Base-by-base conservation (phyloP, 2,329 filamentous ascomycete species). In the Neofusicoccum umdonicola region DNA sequence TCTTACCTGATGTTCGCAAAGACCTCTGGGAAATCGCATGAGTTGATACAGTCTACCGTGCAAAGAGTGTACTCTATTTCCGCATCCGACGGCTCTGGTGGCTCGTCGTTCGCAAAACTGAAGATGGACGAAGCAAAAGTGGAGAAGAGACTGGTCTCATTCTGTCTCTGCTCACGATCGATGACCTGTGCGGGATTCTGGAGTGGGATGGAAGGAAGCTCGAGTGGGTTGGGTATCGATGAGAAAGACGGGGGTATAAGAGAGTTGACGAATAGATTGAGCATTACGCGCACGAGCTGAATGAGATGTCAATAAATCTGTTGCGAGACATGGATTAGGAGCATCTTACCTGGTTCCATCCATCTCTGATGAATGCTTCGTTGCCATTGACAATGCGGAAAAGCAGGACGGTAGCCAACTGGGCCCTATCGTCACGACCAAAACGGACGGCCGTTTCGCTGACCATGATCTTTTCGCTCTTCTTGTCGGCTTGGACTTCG, bases 51-150 rank as follows among this genome's bases (percentile, higher is more conserved):
- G 75, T 98, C 95, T 2, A 97, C 91, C 0, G 95, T 94, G 74
- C 91, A 95, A 9, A 99, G 82, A 0, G 95, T 98, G 74, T 95
- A 97, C 72, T 99, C 95, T 35, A 99, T 84, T 76, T 99, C 95
- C 74, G 98, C 94, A 68, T 98, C 93, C 1, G 95, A 98, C 2
- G 95, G 95, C 79, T 99, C 95, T 0, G 95, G 95, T 12, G 95
- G 95, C 73, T 99, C 95, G 76, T 98, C 95, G 11, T 95, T 96
- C 47, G 96, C 95, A 75, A 99, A 98, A 76, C 94, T 98, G n/a
- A 93, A 96, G 37, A 99, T 93, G 72, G 98, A 99, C 4, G 91
- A 96, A 0, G 94, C 96, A 71, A 99, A 92, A 0, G 94, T 93
- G 3, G 93, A 97, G 75, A 99, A 93, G 57, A 99, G 86, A 5